Evolutionary conservation across 495 filamentous ascomycete species (phyloP), one percentile per base, ranked within the genome.

Genomic region (Aeminium ludgeri): DNA sequence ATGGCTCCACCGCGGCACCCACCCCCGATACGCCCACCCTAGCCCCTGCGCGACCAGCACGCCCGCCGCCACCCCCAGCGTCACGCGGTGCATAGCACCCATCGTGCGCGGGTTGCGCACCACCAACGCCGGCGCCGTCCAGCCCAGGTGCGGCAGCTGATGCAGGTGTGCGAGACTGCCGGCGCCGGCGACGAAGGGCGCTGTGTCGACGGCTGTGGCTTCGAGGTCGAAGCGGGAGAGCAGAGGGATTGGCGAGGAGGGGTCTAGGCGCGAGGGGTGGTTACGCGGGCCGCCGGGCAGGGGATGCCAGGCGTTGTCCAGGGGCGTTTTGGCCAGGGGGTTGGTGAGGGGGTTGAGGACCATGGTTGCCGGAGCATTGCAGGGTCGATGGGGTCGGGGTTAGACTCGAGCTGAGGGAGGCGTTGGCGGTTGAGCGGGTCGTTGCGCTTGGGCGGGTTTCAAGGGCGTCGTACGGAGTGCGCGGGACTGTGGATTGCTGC

Each of bases 301-400:
- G 11, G 48, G 48, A 20, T 35, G 48, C 43, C 44, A 51, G 27
- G 28, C 39, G 30, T 51, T 51, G 30, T 45, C 43, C 8, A 8
- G 8, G 19, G 43, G 25, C 13, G 31, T 28, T 46, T 50, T 50
- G 32, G 6, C 1, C 13, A 19, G 16, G 42, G 42, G 46, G 47
- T 30, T 45, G 43, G 42, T 29, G 30, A 49, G 46, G 30, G 2
- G 34, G 25, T 29, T 7, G 25, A 48, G 45, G 8, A 20, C 33
- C 45, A 48, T 48, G 20, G 10, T 43, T n/a, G n/a, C n/a, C n/a
- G n/a, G n/a, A n/a, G n/a, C n/a, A n/a, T n/a, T n/a, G n/a, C n/a
- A n/a, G n/a, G n/a, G n/a, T n/a, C n/a, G n/a, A n/a, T n/a, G n/a
- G n/a, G n/a, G n/a, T n/a, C n/a, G n/a, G n/a, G n/a, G n/a, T n/a